Evolutionary conservation across 2,329 filamentous ascomycete species (phyloP).

Genomic region (Pyrenochaeta sp.): DNA sequence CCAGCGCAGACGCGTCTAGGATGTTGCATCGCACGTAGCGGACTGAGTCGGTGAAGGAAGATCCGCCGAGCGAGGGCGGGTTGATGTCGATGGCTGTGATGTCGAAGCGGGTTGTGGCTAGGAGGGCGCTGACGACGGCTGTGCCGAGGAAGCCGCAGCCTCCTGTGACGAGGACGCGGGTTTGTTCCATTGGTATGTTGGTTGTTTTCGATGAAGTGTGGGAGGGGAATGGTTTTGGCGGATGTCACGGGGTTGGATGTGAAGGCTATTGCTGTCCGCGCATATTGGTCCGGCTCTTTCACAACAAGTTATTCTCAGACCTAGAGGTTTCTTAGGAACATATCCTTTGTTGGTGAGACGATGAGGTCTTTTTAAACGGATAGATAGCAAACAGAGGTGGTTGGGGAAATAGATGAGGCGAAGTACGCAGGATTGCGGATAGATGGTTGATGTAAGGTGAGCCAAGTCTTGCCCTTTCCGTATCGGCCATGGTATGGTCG

Average conservation of each 20-base stretch:
- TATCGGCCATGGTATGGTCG: no score
- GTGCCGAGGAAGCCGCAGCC: slow-evolving; percentile 57
- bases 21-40: slow-evolving; percentile 52
- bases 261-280: background rate
- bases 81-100: slow-evolving; percentile 52
- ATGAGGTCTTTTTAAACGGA: no score
- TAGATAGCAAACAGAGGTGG: no score
- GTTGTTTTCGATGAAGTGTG: slow-evolving; percentile 1
- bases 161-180: slow-evolving; percentile 55
- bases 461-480: no score
- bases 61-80: slow-evolving; percentile 41
- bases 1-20: slow-evolving; percentile 43
- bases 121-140: slow-evolving; percentile 50
- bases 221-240: background rate
- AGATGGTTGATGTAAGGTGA: no score
- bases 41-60: slow-evolving; percentile 29
- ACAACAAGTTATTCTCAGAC: no score
- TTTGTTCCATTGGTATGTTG: slow-evolving; percentile 35
- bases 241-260: slow-evolving; percentile 8
- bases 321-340: no score
- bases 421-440: no score
- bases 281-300: slow-evolving; percentile 5
- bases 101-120: slow-evolving; percentile 44
- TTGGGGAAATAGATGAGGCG: no score
- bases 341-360: no score